phyloP scores from a whole-genome alignment of 2,329 filamentous ascomycete genomes.

The Botrytis pseudocinerea region DNA sequence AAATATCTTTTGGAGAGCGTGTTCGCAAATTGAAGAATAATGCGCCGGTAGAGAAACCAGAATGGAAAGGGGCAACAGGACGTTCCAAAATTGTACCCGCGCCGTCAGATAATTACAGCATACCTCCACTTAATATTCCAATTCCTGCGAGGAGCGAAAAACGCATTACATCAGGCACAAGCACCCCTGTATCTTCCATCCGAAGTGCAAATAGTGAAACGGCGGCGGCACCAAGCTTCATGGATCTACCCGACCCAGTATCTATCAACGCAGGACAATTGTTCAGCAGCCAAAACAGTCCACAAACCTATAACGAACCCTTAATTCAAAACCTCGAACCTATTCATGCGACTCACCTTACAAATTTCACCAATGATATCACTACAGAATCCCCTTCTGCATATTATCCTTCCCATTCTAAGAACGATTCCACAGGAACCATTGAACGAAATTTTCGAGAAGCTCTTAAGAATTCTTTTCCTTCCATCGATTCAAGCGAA shows the following conservation, averaged over 20 bases:
- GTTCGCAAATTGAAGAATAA: constrained; percentile 46
- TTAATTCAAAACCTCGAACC: constrained; percentile 14
- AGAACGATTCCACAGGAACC: constrained; percentile 28
- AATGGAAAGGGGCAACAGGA: constrained; percentile 74
- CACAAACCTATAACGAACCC: constrained; percentile 20
- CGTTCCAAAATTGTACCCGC: constrained; percentile 64
- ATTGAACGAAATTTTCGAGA: constrained; percentile 39
- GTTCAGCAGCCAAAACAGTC: constrained; percentile 27
- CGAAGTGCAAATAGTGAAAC: constrained; percentile 36
- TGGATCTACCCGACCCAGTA: constrained; percentile 27
- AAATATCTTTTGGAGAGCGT: constrained; percentile 48
- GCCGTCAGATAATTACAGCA: constrained; percentile 59
- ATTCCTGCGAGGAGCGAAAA: constrained; percentile 52
- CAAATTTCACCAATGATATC: constrained; percentile 1
- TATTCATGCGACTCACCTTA: background rate
- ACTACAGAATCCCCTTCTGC: background rate
- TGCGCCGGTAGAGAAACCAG: constrained; percentile 46
- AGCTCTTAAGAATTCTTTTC: constrained; percentile 31
- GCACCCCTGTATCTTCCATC: constrained; percentile 34
- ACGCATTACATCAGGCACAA: constrained; percentile 30
- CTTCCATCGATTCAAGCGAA: constrained; percentile 25
- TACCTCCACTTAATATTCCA: constrained; percentile 55
- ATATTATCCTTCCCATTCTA: constrained; percentile 20
- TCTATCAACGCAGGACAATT: constrained; percentile 28
- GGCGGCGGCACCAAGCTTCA: constrained; percentile 30